Evolutionary conservation across 768 basidiomycete genomes (phyloP), one percentile per base, ranked within the genome.

Genomic region (Lactarius sp.): DNA sequence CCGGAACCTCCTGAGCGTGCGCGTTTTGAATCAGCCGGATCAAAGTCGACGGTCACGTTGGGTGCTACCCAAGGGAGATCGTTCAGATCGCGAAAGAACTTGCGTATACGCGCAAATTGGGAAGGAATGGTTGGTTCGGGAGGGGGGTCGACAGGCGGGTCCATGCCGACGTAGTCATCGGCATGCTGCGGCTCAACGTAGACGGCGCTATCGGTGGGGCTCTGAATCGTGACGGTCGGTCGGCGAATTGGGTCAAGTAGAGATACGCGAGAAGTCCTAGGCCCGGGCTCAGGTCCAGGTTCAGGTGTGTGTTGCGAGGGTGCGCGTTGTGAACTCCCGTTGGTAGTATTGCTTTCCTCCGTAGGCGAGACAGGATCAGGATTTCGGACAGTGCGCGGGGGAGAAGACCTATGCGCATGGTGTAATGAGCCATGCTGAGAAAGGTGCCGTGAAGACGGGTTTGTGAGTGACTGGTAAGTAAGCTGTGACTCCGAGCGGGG

Each of bases 61-160:
- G 61, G 59, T 9, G 68, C 52, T 4, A 67, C 56, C 68, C 68
- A 68, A 5, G 68, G 68, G 34, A 68, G 66, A 22, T 61, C 37
- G 34, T 53, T 63, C 51, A 68, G 42, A 16, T 67, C 66, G 6
- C 61, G 67, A 52, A 68, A 61, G 52, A 68, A 68, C 47, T 49
- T 62, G 42, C 50, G 61, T 13, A 68, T 20, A 12, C 68, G 68
- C 22, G 66, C 37, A 42, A 68, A 33, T 49, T 68, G 68, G 6
- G 61, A 61, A 6, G 66, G 59, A 2, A 51, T 22, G 16, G 66
- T 50, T 2, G 59, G 57, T 20, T 68, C 62, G 22, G 68, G 20
- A 34, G 50, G 42, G 33, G 44, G 39, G 13, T 44, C 61, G 20
- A 51, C 16, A 14, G 51, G 53, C 7, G 55, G 22, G 13, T 22